These are phyloP conservation scores for Cephaloascus albidus DNA, from an alignment of 805 yeast genomes.

Conservation along the genomic window DNA sequence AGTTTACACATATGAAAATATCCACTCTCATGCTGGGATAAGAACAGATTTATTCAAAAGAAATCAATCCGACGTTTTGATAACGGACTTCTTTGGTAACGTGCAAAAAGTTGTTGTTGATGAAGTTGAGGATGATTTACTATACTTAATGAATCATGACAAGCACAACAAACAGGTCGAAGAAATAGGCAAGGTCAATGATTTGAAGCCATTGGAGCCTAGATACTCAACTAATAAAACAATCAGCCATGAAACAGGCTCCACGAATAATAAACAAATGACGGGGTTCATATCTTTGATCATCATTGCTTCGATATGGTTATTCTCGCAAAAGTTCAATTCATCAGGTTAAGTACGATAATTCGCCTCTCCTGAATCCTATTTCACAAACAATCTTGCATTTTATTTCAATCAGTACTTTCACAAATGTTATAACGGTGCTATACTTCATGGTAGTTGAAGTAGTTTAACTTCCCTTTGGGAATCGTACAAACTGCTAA, in stretches of 20 bases:
- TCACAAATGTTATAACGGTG: too few relatives aligned
- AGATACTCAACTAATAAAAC: constrained; percentile 8
- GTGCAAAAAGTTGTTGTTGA: constrained; percentile 71
- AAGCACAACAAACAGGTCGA: constrained; percentile 28
- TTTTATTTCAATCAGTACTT: too few relatives aligned
- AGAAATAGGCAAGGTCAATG: constrained; percentile 15
- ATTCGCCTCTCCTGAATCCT: too few relatives aligned
- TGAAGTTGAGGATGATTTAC: constrained; percentile 39
- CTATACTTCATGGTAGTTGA: too few relatives aligned
- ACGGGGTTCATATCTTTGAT: background rate
- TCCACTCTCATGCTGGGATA: constrained; percentile 92
- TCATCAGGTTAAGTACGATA: too few relatives aligned
- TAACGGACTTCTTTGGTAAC: constrained; percentile 93
- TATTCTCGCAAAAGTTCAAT: too few relatives aligned
- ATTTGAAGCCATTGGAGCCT: constrained; percentile 8
- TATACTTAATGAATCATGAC: constrained; percentile 25
- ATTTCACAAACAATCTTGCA: too few relatives aligned
- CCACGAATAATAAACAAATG: background rate
- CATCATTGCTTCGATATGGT: background rate
- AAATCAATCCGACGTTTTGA: constrained; percentile 54
- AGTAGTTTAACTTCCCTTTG: too few relatives aligned
- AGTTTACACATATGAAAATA: constrained; percentile 73
- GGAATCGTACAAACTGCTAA: too few relatives aligned
- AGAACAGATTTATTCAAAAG: constrained; percentile 70
- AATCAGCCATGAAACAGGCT: constrained; percentile 1